Conservation (phyloP, 371 early-diverging fungal genomes). For the Mucor sp. region DNA sequence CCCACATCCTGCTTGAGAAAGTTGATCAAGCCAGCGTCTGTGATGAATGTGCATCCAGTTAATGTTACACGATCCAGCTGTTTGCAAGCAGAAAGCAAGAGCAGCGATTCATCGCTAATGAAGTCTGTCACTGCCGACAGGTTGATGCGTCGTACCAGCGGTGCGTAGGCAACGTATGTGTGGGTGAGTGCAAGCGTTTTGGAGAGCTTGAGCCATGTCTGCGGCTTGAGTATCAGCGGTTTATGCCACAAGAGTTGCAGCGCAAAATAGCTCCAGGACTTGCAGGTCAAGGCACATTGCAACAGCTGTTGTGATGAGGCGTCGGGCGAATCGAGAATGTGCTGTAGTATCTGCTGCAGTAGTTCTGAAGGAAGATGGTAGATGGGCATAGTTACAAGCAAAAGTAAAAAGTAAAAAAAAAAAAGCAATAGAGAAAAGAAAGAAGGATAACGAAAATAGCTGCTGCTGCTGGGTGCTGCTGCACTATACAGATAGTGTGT, state of each 20-base stretch:
- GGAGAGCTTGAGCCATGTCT: constrained; percentile 32
- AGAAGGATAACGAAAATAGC: neutral
- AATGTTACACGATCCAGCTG: constrained; percentile 64
- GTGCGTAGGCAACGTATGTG: constrained; percentile 48
- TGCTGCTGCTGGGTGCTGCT: neutral
- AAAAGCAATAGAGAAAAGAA: neutral
- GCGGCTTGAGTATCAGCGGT: constrained; percentile 37
- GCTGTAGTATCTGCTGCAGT: constrained; percentile 49
- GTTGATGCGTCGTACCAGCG: constrained; percentile 64
- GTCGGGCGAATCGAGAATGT: constrained; percentile 37
- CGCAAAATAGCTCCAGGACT: constrained; percentile 50
- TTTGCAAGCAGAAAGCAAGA: constrained; percentile 44
- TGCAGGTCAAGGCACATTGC: constrained; percentile 45
- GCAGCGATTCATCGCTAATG: constrained; percentile 45
- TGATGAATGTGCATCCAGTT: constrained; percentile 52
- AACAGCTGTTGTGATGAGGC: constrained; percentile 36
- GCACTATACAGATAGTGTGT: neutral
- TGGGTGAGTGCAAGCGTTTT: constrained; percentile 14
- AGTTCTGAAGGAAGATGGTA: constrained; percentile 44
- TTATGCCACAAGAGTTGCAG: constrained; percentile 56
- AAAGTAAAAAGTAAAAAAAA: constrained; percentile 10
- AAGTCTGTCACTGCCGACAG: constrained; percentile 52
- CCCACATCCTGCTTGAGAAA: constrained; percentile 38
- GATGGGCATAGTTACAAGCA: neutral
- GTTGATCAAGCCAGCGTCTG: constrained; percentile 44